phyloP scores from a whole-genome alignment of 768 basidiomycete genomes.

The Dentipellis sp. region DNA sequence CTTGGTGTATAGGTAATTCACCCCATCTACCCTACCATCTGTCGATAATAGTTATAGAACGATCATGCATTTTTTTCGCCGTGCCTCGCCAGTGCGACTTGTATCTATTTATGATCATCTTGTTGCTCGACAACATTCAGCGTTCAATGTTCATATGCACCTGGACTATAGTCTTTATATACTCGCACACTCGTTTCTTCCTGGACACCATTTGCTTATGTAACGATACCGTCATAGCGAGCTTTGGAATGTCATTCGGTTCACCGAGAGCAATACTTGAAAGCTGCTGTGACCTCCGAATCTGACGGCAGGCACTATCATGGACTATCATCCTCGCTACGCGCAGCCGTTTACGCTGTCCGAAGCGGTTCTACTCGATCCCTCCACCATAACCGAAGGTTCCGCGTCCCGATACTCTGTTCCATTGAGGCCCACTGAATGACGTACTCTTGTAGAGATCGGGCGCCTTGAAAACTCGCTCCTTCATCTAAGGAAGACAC shows the following conservation, averaged over 20 bases:
- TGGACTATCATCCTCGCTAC: slow-evolving; percentile 64
- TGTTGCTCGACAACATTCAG: neutral
- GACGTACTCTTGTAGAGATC: slow-evolving; percentile 44
- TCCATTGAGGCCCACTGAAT: neutral
- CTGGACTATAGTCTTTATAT: neutral
- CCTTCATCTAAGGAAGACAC: slow-evolving; percentile 50
- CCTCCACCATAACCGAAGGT: slow-evolving; percentile 68
- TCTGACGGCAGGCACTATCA: slow-evolving; percentile 17
- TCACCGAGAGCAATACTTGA: neutral
- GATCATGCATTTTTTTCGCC: neutral
- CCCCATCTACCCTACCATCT: neutral
- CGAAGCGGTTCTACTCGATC: slow-evolving; percentile 57
- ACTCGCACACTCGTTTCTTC: neutral
- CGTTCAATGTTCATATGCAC: neutral
- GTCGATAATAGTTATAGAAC: neutral
- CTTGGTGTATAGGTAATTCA: slow-evolving; percentile 34
- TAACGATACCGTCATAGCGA: neutral
- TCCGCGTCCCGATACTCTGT: neutral
- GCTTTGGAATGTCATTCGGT: neutral
- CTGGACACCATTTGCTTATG: neutral
- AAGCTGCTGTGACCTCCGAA: neutral
- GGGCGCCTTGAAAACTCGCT: slow-evolving; percentile 67
- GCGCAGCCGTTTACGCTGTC: slow-evolving; percentile 66
- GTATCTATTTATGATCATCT: neutral
- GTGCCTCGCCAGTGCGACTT: neutral